Conservation (phyloP, 2,329 filamentous ascomycete species). For the Venturia nashicola region DNA sequence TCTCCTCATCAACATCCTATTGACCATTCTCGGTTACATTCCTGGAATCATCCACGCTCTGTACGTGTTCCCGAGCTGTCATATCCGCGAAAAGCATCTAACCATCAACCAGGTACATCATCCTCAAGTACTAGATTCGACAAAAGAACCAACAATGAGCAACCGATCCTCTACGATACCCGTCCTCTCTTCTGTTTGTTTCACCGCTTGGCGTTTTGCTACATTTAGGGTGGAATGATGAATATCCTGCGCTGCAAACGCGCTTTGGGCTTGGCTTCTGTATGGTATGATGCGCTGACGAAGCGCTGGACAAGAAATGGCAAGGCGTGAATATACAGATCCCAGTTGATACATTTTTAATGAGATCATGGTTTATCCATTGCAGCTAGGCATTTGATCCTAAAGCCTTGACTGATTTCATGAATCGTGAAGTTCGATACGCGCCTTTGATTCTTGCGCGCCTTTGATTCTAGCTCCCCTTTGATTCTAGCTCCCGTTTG, state of each 20-base stretch:
- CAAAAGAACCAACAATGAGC: background rate
- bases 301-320: background rate
- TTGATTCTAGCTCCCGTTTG: no score
- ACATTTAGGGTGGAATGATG: background rate
- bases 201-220: background rate
- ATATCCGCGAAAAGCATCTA: conserved; percentile 9
- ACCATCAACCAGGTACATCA: conserved; percentile 53
- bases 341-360: background rate
- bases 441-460: no score
- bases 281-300: background rate
- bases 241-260: background rate
- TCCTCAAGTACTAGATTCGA: conserved; percentile 63
- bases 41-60: conserved; percentile 86
- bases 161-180: background rate
- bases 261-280: background rate
- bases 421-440: background rate
- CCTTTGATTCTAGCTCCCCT: no score
- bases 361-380: background rate
- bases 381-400: no score
- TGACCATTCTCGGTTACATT: conserved; percentile 62
- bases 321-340: background rate
- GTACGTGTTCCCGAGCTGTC: conserved; percentile 39
- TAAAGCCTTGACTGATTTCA: background rate
- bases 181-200: background rate
- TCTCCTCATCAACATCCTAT: conserved; percentile 58